These are phyloP conservation scores for Paralagenidium karlingii DNA, from an alignment of 352 stramenopile genomes.

Conservation along the genomic window DNA sequence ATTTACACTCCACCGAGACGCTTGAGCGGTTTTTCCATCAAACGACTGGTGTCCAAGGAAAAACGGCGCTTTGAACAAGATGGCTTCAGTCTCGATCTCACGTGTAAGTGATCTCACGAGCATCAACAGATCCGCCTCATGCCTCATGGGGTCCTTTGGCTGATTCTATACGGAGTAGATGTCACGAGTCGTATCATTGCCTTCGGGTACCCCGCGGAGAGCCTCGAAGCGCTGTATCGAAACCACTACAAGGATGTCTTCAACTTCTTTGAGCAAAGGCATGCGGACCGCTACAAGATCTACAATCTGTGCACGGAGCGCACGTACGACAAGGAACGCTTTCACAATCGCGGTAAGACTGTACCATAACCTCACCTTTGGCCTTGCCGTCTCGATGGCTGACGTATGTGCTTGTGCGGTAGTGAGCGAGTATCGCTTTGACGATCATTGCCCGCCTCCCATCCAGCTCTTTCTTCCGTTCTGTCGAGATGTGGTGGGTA, in stretches of 20 bases:
- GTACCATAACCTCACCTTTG: neutral
- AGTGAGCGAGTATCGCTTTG: conserved; percentile 65
- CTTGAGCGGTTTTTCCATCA: conserved; percentile 52
- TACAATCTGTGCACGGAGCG: conserved; percentile 88
- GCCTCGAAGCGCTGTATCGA: conserved; percentile 79
- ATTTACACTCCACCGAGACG: too few relatives aligned
- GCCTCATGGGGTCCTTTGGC: neutral
- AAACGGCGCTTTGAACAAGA: conserved; percentile 80
- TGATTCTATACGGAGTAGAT: too few relatives aligned
- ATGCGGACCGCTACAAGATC: conserved; percentile 70
- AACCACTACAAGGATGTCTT: conserved; percentile 87
- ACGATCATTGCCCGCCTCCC: conserved; percentile 78
- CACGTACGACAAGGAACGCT: conserved; percentile 66
- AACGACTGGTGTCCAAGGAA: conserved; percentile 85
- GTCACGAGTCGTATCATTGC: conserved; percentile 79
- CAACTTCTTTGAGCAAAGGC: conserved; percentile 80
- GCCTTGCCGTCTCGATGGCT: too few relatives aligned
- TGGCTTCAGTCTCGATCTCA: conserved; percentile 88
- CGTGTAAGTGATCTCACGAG: conserved; percentile 15
- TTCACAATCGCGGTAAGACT: conserved; percentile 52
- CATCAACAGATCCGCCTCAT: neutral
- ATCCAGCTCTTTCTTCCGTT: conserved; percentile 61
- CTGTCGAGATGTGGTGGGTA: conserved; percentile 47
- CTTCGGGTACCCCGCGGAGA: conserved; percentile 81
- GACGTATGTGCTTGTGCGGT: too few relatives aligned